Evolutionary conservation across 2,329 filamentous ascomycete species (phyloP).

Genomic region (Trichoderma semiorbis): DNA sequence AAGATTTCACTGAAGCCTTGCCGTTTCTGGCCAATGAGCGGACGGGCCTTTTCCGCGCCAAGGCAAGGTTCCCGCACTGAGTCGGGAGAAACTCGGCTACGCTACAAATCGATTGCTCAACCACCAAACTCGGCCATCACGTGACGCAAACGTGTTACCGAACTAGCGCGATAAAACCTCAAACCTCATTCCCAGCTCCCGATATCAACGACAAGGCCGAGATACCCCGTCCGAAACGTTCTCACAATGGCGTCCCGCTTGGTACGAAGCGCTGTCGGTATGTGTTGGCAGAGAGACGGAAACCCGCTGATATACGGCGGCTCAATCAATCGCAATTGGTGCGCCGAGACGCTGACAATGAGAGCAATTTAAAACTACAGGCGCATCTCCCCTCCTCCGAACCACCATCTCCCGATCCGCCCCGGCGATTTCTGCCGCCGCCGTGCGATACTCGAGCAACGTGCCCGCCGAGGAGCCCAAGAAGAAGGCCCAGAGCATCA

Average conservation of each 20-base stretch:
- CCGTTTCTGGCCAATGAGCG: slow-evolving; percentile 31
- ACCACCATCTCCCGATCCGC: slow-evolving; percentile 72
- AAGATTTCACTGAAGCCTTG: slow-evolving; percentile 30
- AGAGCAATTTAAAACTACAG: slow-evolving; percentile 44
- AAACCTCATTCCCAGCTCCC: slow-evolving; percentile 44
- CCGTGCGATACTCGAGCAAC: slow-evolving; percentile 68
- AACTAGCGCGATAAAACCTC: slow-evolving; percentile 50
- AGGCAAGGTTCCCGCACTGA: slow-evolving; percentile 14
- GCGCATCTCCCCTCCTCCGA: slow-evolving; percentile 80
- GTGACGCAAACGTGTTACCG: slow-evolving; percentile 37
- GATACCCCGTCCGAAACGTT: slow-evolving; percentile 53
- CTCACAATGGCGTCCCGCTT: slow-evolving; percentile 95
- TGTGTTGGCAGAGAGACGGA: slow-evolving; percentile 39
- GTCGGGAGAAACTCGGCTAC: slow-evolving; percentile 27
- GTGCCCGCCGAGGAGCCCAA: slow-evolving; percentile 86
- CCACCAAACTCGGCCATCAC: slow-evolving; percentile 28
- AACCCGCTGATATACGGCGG: slow-evolving; percentile 16
- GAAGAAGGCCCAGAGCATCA: slow-evolving; percentile 93
- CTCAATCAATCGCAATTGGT: slow-evolving; percentile 37
- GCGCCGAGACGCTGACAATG: slow-evolving; percentile 22
- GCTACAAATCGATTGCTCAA: slow-evolving; percentile 9
- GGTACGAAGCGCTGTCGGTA: slow-evolving; percentile 92
- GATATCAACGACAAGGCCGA: slow-evolving; percentile 41
- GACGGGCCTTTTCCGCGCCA: neutral
- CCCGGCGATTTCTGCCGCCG: slow-evolving; percentile 68